Evolutionary conservation across 1,139 yeast species (phyloP).

Genomic region (Trichomonascaceae sp.): DNA sequence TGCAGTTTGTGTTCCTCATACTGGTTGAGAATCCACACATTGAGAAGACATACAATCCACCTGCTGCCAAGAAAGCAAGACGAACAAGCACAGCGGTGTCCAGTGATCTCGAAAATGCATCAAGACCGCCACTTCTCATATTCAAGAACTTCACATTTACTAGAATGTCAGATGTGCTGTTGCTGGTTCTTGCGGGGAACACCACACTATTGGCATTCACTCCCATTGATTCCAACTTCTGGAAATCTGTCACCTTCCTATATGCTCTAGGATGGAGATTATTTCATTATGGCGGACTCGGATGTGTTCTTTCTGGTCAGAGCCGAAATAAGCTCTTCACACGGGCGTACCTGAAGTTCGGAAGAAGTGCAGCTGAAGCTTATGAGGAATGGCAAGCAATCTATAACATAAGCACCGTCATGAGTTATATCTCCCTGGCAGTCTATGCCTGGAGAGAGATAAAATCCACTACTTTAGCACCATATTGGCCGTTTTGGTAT

Average conservation of each 20-base stretch:
- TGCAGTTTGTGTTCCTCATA: constrained; percentile 72
- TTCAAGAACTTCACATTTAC: constrained; percentile 57
- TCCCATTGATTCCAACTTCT: constrained; percentile 25
- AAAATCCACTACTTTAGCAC: constrained; percentile 28
- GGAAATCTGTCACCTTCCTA: constrained; percentile 38
- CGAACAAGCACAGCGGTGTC: constrained; percentile 13
- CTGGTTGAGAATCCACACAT: constrained; percentile 84
- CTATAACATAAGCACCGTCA: constrained; percentile 47
- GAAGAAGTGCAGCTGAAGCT: constrained; percentile 61
- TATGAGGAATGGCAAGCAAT: constrained; percentile 72
- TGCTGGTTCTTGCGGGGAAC: constrained; percentile 44
- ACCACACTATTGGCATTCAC: constrained; percentile 44
- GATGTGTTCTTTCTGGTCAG: constrained; percentile 53
- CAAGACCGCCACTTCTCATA: constrained; percentile 49
- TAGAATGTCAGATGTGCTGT: constrained; percentile 60
- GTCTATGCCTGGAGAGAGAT: constrained; percentile 35
- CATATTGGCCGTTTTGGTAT: constrained; percentile 47
- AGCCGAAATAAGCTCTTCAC: constrained; percentile 62
- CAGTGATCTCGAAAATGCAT: neutral
- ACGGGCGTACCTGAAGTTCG: constrained; percentile 58
- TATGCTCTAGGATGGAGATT: constrained; percentile 48
- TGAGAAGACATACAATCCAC: constrained; percentile 59
- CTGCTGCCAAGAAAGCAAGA: constrained; percentile 26
- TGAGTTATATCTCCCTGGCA: constrained; percentile 38
- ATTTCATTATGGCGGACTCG: constrained; percentile 49